These are phyloP conservation scores for Pulveroboletus sp. DNA, from an alignment of 768 basidiomycete genomes.

Conservation along the genomic window DNA sequence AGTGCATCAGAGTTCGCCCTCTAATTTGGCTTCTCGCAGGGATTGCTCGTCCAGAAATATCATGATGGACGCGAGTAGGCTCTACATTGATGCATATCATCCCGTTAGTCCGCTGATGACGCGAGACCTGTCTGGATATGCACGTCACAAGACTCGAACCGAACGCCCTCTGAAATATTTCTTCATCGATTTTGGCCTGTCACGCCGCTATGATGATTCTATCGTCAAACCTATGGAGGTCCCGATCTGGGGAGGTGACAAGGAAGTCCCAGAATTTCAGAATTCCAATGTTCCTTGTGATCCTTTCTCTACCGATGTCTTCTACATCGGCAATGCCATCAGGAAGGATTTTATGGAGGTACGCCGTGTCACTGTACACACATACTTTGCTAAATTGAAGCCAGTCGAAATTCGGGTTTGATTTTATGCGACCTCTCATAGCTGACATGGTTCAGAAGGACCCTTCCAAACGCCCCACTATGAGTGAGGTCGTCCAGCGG, in stretches of 20 bases:
- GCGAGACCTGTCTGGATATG: slow-evolving; percentile 19
- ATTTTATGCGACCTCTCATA: slow-evolving; percentile 33
- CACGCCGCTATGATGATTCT: slow-evolving; percentile 24
- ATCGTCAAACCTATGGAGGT: slow-evolving; percentile 23
- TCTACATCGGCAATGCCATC: slow-evolving; percentile 39
- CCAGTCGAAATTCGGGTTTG: slow-evolving; percentile 11
- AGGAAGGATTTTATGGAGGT: slow-evolving; percentile 31
- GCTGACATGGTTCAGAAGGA: slow-evolving; percentile 37
- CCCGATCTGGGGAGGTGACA: slow-evolving; percentile 38
- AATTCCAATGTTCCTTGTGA: slow-evolving; percentile 22
- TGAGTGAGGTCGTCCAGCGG: slow-evolving; percentile 32
- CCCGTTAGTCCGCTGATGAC: slow-evolving; percentile 13
- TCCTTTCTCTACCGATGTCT: slow-evolving; percentile 43
- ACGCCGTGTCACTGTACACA: background rate
- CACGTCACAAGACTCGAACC: slow-evolving; percentile 10
- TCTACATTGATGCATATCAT: slow-evolving; percentile 30
- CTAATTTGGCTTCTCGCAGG: slow-evolving; percentile 9
- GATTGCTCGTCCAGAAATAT: slow-evolving; percentile 31
- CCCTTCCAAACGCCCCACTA: slow-evolving; percentile 34
- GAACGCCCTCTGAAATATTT: slow-evolving; percentile 18
- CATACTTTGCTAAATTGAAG: background rate
- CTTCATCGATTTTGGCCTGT: slow-evolving; percentile 20
- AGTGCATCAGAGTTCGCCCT: too few species aligned
- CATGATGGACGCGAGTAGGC: slow-evolving; percentile 25
- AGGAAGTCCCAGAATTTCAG: slow-evolving; percentile 36